Evolutionary conservation across 352 stramenopile species (phyloP), one percentile per base, ranked within the genome.

Genomic region (Blastocystis hominis): DNA sequence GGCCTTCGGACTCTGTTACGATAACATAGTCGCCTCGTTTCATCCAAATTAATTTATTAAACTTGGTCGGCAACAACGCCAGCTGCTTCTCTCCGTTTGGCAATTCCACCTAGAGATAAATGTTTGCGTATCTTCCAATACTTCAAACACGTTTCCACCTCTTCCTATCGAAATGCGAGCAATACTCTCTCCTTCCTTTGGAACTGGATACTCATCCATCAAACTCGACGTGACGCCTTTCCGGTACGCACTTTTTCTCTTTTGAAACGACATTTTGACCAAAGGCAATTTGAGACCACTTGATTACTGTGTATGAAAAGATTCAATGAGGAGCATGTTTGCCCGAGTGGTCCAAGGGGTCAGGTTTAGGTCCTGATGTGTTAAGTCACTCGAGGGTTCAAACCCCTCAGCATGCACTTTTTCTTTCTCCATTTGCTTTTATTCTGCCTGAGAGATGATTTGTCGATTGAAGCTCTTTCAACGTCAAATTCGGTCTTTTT

Each of bases 31-130:
- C 95, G 64, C 95, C 95, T 69, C 95, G 92, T 91, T 98, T 98
- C 66, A 98, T 94, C 95, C 95, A 98, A 66, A 98, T 97, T 40
- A 98, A 92, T 91, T 98, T 98, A 86, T 94, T 93, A 90, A 98
- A 98, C 89, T 97, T 97, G 54, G 95, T 98, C 20, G 95, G 95
- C 86, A 98, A 91, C 90, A 98, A 96, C 38, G 95, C 97, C 75
- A 98, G 90, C 7, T 91, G 89, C 69, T 90, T 92, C 34, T 88
- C 76, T 64, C 92, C 93, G 47, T 91, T 87, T 0, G 90, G 89
- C 59, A 94, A 90, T 79, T 92, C 89, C 40, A 95, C 91, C 92
- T 94, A 61, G 13, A 30, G 4, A 42, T 44, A 3, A 76, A 56
- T 90, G 59, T 86, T 10, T 40, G 47, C 6, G 50, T 64, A 15